Evolutionary conservation across 2,329 filamentous ascomycete species (phyloP), one percentile per base, ranked within the genome.

Genomic region (Shiraia bambusicola): DNA sequence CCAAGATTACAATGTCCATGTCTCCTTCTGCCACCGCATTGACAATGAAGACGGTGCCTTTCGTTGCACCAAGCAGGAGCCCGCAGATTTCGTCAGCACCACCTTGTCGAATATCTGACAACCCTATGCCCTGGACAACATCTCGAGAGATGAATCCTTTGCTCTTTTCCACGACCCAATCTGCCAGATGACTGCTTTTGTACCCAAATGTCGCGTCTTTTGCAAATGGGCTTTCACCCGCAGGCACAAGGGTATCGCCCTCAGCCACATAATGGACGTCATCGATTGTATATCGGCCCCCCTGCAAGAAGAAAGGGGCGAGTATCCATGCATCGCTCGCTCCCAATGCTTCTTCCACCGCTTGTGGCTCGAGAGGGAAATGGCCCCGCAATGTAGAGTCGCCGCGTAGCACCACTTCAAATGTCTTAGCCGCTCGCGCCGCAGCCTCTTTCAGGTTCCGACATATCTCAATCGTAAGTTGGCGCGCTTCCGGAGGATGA

Each of bases 221-320:
- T 0, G 79, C 79, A 43, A 82, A 82, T 0, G 76, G 78, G 0
- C 79, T 82, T 24, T 73, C 65, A 0, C 71, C 75, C 0, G 78
- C 77, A 0, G 79, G 77, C 0, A 79, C 72, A 2, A 79, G 50
- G 1, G 50, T 54, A 1, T 74, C 72, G 0, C 72, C 73, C 31
- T 81, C 78, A 1, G 73, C 72, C 6, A 82, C 79, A 42, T 82
- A 82, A 54, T 82, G 79, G 1, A 81, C 71, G 53, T 82, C 75
- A 19, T 75, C 56, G 11, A 82, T 78, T 0, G 79, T 83, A 30
- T 76, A 77, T 2, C 80, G 59, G 0, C 80, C 79, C 5, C 80
- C 80, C 49, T 83, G 78, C 3, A 76, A 66, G 56, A 83, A 83
- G 59, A 82, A 82, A 0, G 80, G 80, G 0, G 77, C 77, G 0